phyloP scores from a whole-genome alignment of 805 yeast genomes.

The Spathaspora sp. region DNA sequence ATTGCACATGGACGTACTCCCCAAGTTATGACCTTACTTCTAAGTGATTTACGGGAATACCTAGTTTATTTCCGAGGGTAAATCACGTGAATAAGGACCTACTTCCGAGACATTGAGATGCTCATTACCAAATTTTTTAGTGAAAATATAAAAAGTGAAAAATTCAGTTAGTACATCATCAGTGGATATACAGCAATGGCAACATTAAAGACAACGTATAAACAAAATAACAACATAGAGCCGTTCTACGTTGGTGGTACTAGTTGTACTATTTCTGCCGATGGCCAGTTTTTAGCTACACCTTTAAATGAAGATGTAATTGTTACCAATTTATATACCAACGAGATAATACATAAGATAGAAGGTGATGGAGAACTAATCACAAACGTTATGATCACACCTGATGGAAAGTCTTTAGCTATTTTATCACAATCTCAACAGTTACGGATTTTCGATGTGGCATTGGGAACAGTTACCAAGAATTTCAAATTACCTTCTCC shows the following conservation, averaged over 20 bases:
- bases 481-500: constrained; percentile 70
- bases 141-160: not conserved
- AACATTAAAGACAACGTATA: constrained; percentile 37
- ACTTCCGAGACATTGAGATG: not conserved
- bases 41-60: too few relatives aligned
- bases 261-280: constrained; percentile 61
- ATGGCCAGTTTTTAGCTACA: constrained; percentile 68
- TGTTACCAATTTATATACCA: constrained; percentile 59
- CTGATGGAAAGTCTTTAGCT: constrained; percentile 69
- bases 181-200: constrained; percentile 12
- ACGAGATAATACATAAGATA: constrained; percentile 53
- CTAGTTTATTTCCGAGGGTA: not conserved
- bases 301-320: constrained; percentile 76
- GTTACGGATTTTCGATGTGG: constrained; percentile 60
- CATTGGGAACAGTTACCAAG: constrained; percentile 38
- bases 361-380: constrained; percentile 84
- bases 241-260: constrained; percentile 91
- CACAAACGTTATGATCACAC: constrained; percentile 71
- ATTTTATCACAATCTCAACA: constrained; percentile 82
- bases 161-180: not conserved
- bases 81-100: not conserved
- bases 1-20: too few relatives aligned
- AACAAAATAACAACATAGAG: constrained; percentile 46
- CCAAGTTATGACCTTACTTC: too few relatives aligned
- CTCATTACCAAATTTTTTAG: not conserved